These are phyloP conservation scores for Phytophthora colocasiae DNA, from an alignment of 352 stramenopile species.

Conservation along the genomic window DNA sequence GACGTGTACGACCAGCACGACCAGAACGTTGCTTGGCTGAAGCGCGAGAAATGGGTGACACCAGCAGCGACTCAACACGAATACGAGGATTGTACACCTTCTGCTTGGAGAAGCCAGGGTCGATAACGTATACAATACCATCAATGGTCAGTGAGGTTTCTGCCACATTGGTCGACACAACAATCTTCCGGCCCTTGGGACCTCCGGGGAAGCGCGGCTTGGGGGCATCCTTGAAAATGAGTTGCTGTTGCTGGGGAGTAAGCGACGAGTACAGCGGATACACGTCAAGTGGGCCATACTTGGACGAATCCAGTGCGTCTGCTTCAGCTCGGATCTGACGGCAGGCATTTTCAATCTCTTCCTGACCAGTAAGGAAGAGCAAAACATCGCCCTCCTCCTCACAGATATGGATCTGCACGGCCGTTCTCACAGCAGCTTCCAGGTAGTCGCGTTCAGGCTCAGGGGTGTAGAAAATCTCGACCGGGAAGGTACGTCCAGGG, in stretches of 20 bases:
- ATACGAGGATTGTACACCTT: slow-evolving; percentile 99
- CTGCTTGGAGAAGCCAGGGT: slow-evolving; percentile 99
- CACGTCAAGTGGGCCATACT: slow-evolving; percentile 93
- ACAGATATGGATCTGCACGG: slow-evolving; percentile 97
- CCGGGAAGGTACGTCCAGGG: slow-evolving; percentile 96
- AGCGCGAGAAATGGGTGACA: slow-evolving; percentile 98
- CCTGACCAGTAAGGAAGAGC: slow-evolving; percentile 99
- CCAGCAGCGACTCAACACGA: slow-evolving; percentile 98
- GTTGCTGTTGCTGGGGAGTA: slow-evolving; percentile 98
- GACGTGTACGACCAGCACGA: slow-evolving; percentile 91
- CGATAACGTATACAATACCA: slow-evolving; percentile 99
- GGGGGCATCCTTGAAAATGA: slow-evolving; percentile 99
- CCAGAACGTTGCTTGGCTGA: slow-evolving; percentile 94
- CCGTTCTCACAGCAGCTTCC: slow-evolving; percentile 89
- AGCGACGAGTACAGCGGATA: slow-evolving; percentile 99
- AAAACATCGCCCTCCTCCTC: slow-evolving; percentile 98
- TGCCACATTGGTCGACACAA: slow-evolving; percentile 99
- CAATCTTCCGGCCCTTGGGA: slow-evolving; percentile 94
- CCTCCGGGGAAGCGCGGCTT: slow-evolving; percentile 85
- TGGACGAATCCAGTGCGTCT: slow-evolving; percentile 93
- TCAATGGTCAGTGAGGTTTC: slow-evolving; percentile 99
- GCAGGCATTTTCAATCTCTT: slow-evolving; percentile 98
- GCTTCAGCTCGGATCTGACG: slow-evolving; percentile 89
- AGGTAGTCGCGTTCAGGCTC: slow-evolving; percentile 98
- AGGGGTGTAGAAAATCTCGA: slow-evolving; percentile 99